Percentiles rank a stretch among this genome's conserved stretches.
Conservation (phyloP, 345 rosid genomes). For the Noccaea caerulescens region DNA sequence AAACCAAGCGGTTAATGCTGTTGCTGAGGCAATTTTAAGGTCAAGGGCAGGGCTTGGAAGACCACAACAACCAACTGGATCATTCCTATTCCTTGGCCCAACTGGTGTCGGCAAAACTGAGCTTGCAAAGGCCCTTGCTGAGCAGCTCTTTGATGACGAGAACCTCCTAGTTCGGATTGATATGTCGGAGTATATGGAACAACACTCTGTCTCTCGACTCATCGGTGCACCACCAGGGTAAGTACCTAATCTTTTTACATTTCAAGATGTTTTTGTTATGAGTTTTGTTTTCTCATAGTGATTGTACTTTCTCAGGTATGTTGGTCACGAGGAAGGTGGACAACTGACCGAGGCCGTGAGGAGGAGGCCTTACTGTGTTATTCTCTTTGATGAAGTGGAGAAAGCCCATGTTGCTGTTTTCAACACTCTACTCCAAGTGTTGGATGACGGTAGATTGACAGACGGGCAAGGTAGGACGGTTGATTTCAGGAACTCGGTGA, state of each 20-base stretch:
- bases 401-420: slow-evolving; percentile 90
- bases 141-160: slow-evolving; percentile 88
- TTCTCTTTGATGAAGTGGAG: slow-evolving; percentile 91
- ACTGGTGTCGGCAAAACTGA: slow-evolving; percentile 98
- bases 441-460: slow-evolving; percentile 88
- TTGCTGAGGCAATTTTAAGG: slow-evolving; percentile 82
- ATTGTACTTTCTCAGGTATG: slow-evolving; percentile 53
- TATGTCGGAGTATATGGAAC: slow-evolving; percentile 92
- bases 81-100: slow-evolving; percentile 88
- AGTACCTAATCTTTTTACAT: slow-evolving; percentile 16
- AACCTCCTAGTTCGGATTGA: slow-evolving; percentile 77
- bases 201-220: slow-evolving; percentile 77
- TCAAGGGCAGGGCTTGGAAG: slow-evolving; percentile 93
- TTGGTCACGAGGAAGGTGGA: slow-evolving; percentile 97
- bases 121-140: slow-evolving; percentile 92
- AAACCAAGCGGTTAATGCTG: slow-evolving; percentile 74
- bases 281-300: neutral
- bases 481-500: slow-evolving; percentile 76
- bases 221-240: slow-evolving; percentile 95
- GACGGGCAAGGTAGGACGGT: slow-evolving; percentile 96
- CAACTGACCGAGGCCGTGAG: slow-evolving; percentile 92
- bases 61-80: slow-evolving; percentile 94
- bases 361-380: slow-evolving; percentile 81
- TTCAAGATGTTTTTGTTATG: neutral
- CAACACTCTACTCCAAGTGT: slow-evolving; percentile 88